Percentiles rank a stretch among this genome's conserved stretches.
Conservation (phyloP, 768 basidiomycete genomes). For the Suillus bovinus region DNA sequence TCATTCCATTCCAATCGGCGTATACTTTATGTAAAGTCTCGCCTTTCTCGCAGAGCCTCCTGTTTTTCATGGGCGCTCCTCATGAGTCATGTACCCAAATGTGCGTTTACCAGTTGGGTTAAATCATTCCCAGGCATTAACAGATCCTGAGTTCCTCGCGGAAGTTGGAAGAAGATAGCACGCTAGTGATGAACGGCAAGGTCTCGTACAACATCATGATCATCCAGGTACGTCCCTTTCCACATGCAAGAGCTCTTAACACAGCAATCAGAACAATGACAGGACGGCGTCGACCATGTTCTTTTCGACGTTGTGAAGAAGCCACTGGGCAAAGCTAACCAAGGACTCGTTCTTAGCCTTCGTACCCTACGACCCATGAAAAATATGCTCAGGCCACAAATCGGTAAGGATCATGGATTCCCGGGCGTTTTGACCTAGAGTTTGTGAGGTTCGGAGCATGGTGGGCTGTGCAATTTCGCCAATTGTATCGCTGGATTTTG, state of each 20-base stretch:
- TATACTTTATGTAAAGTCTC: slow-evolving; percentile 31
- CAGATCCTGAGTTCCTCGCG: slow-evolving; percentile 47
- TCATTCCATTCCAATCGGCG: no score
- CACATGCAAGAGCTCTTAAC: neutral
- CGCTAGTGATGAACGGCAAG: slow-evolving; percentile 42
- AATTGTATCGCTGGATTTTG: neutral
- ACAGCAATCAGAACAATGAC: slow-evolving; percentile 52
- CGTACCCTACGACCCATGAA: neutral
- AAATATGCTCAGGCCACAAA: neutral
- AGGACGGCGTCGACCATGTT: slow-evolving; percentile 47
- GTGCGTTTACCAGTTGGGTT: slow-evolving; percentile 18
- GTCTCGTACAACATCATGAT: slow-evolving; percentile 66
- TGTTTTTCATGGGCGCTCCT: slow-evolving; percentile 43
- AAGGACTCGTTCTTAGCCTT: slow-evolving; percentile 1
- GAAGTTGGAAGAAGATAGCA: slow-evolving; percentile 65
- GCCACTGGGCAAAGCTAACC: neutral
- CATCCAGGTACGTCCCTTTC: slow-evolving; percentile 39
- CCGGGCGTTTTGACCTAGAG: neutral
- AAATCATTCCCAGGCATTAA: slow-evolving; percentile 61
- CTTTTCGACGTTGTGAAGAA: slow-evolving; percentile 52
- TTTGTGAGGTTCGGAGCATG: neutral
- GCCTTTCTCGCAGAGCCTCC: slow-evolving; percentile 49
- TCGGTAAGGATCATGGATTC: neutral
- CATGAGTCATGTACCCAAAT: no score
- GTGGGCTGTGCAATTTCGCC: no score